Evolutionary conservation across 108 stramenopile species (phyloP), one percentile per base, ranked within the genome.

Genomic region (Fistulifera solaris): DNA sequence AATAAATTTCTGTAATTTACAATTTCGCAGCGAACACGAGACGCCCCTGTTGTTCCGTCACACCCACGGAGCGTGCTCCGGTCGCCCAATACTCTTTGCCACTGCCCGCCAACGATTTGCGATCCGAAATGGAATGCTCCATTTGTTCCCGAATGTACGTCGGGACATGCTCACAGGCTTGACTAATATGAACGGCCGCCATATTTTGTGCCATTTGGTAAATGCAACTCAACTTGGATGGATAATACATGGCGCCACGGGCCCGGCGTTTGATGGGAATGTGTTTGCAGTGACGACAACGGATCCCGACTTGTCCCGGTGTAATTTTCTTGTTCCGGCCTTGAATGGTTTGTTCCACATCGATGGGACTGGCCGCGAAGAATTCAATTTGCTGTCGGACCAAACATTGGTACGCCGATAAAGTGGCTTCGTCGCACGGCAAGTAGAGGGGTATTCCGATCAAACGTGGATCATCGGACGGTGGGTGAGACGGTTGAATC

Each of bases 151-250:
- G 31, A 35, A 35, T 35, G 8, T 35, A 35, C 31, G 17, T 10
- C 14, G 49, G 60, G 2, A 61, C 51, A 27, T 19, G 19, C 16
- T 51, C 27, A 28, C 71, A 72, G 1, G 55, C 31, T 27, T 62
- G 47, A 40, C 57, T 58, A 24, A 72, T 31, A 48, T 72, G 71
- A 14, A 54, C 56, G 21, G 45, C 63, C 4, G 61, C 53, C 61
- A 72, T 62, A 52, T 72, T 72, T 42, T 72, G 71, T 28, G 65
- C 71, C 42, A 62, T 62, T 57, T 72, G 71, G 31, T 35, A 72
- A 1, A 72, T 44, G 21, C 63, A 61, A 23, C 48, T 40, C 14
- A 67, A 27, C 17, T 63, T 73, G 27, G 63, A 45, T 1, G 72
- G 68, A 57, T 62, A 75, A 54, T 75, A 75, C 40, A 60, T 59